Evolutionary conservation across 306 rosid species (phyloP).

Genomic region (Pyrus bretschneideri): DNA sequence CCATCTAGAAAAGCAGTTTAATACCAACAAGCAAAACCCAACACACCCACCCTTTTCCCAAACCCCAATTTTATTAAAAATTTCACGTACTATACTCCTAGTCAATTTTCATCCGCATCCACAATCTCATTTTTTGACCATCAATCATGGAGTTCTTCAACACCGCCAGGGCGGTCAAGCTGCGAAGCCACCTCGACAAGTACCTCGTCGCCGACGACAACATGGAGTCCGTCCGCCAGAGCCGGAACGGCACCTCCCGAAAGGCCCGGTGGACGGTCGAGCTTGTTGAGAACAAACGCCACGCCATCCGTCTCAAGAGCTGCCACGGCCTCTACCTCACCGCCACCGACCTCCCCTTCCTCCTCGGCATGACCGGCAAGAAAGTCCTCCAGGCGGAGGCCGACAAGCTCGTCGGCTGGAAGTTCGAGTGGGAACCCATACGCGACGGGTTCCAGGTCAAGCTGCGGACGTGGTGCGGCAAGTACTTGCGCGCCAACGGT

Average conservation of each 20-base stretch:
- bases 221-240: conserved; percentile 45
- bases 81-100: neutral
- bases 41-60: conserved; percentile 3
- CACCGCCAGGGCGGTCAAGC: conserved; percentile 43
- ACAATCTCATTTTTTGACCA: neutral
- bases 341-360: conserved; percentile 43
- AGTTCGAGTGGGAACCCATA: conserved; percentile 65
- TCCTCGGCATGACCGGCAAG: conserved; percentile 59
- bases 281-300: conserved; percentile 30
- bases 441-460: conserved; percentile 69
- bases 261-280: conserved; percentile 65
- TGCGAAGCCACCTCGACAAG: conserved; percentile 69
- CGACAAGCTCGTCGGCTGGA: conserved; percentile 17
- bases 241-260: conserved; percentile 30
- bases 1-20: neutral
- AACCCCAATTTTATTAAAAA: neutral
- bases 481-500: conserved; percentile 66
- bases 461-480: conserved; percentile 62
- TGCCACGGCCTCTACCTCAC: conserved; percentile 54
- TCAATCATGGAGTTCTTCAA: conserved; percentile 55
- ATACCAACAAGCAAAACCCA: conserved; percentile 27
- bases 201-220: conserved; percentile 55
- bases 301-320: conserved; percentile 44
- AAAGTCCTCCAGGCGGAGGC: conserved; percentile 29
- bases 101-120: neutral